Evolutionary conservation across 2,329 filamentous ascomycete genomes (phyloP), one percentile per base, ranked within the genome.

Genomic region (Tolypocladium ovalisporum): DNA sequence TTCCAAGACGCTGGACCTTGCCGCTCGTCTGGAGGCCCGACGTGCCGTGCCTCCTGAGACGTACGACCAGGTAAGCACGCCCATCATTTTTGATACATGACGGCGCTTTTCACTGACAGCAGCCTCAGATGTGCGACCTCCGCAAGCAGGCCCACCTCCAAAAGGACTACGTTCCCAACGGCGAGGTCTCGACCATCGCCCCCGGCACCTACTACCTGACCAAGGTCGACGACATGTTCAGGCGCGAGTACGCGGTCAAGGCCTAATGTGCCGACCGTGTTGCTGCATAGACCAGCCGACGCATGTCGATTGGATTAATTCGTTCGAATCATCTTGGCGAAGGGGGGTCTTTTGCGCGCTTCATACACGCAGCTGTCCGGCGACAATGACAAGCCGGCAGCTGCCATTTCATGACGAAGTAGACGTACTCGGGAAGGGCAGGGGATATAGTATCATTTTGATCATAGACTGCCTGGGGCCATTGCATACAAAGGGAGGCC

Each of bases 171-270:
- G 83, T 77, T 62, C 89, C 89, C 60, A 73, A 79, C 66, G 89
- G 89, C 58, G 84, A 84, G 56, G 68, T 79, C 34, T 86, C 88
- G 52, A 88, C 82, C 64, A 81, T 94, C 58, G 70, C 71, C 60
- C 74, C 81, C 59, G 86, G 84, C 59, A 84, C 85, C 27, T 94
- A 93, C 78, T 94, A 92, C 76, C 80, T 94, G 59, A 84, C 83
- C 68, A 85, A 86, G 71, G 82, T 94, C 53, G 89, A 94, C 68
- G 88, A 90, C 66, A 90, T 90, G 88, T 94, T 89, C 85, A 86
- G 88, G 77, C 84, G 89, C 67, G 82, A 82, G 70, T 94, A 94
- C 75, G 75, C 79, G 57, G 71, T 92, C 76, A 89, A 92, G 81
- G 85, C 81, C 72, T 92, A 82, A 70, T 64, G 54, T 32, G 51